Evolutionary conservation across 495 filamentous ascomycete genomes (phyloP), one percentile per base, ranked within the genome.

Genomic region (Talaromyces proteolyticus): DNA sequence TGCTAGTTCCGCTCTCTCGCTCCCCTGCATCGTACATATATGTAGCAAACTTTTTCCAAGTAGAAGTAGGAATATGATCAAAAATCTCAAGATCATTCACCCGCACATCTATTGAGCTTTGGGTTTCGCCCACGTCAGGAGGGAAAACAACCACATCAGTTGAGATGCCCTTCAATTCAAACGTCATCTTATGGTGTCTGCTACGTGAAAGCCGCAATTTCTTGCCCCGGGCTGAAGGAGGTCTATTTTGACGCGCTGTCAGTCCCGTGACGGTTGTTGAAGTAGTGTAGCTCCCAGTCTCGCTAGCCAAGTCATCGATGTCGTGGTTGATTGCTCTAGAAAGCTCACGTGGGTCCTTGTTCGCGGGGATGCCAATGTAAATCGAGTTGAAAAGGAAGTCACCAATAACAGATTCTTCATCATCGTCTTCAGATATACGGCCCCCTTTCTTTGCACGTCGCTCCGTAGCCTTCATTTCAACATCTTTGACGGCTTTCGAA

Each of bases 361-460:
- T 94, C 16, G 86, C 77, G 3, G 91, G 86, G 41, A 99, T 88
- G 18, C 87, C 91, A 48, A 99, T 95, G 68, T 96, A 99, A 43
- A 99, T 95, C 0, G 93, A 97, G 57, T 97, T 96, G 78, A 99
- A 99, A 18, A 99, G 76, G 59, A 91, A 94, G 62, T 97, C 93
- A 1, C 85, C 91, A 63, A 97, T 94, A 14, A 92, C 84, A 1
- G 86, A 86, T 57, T 90, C 88, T 19, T 96, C 90, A 7, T 89
- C 83, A 12, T 76, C 78, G 7, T 62, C 57, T 3, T 73, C 68
- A 43, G 73, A 66, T 55, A 64, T 66, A 42, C 69, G 69, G 44
- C 63, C 74, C 20, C 67, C 68, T 47, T 60, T 62, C 49, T 76
- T 74, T 19, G 73, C 69, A 37, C 80, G 76, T 21, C 85, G 80